Evolutionary conservation across 75 land plant genomes (phyloP), one percentile per base, ranked within the genome.

Genomic region (Azolla pinnata): DNA sequence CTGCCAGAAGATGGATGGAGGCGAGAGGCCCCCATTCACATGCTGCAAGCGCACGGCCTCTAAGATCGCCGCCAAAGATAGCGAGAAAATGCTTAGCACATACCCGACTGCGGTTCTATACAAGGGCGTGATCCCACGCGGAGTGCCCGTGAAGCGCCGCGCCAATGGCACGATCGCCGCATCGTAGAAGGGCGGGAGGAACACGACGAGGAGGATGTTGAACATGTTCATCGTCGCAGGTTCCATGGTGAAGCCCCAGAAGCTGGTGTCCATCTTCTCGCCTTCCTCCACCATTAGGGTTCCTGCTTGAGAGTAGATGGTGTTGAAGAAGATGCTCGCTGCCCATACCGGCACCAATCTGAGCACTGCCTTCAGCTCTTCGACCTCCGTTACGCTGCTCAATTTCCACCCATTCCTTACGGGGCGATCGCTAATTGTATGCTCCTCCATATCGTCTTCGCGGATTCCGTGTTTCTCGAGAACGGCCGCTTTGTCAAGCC

Each of bases 251-350:
- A 79, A 65, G 44, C 83, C 84, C 12, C 63, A 60, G 16, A 66
- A 12, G 44, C 71, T 67, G 9, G 77, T 55, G 71, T 87, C 62
- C 85, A 83, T 86, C 66, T 65, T 67, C 3, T 83, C 74, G 29
- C 91, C 90, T 78, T 88, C 87, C 66, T 80, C 90, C 28, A 88
- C 75, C 14, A 85, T 78, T 75, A 88, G 80, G 1, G 95, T 88
- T 12, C 61, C 71, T 77, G 87, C 77, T 57, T 88, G 95, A 16
- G 90, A 87, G 78, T 88, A 86, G 55, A 84, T 56, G 32, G 88
- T 87, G 82, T 86, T 81, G 67, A 87, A 81, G 71, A 84, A 75
- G 51, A 84, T 78, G 60, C 79, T 72, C 2, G 80, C 74, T 16
- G 88, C 75, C 82, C 82, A 78, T 14, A 87, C 73, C 4, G 87